Percentiles rank a stretch among this genome's conserved stretches.
Evolutionary conservation across 371 early-diverging fungal species (phyloP).

Genomic region (Mortierella sp.): DNA sequence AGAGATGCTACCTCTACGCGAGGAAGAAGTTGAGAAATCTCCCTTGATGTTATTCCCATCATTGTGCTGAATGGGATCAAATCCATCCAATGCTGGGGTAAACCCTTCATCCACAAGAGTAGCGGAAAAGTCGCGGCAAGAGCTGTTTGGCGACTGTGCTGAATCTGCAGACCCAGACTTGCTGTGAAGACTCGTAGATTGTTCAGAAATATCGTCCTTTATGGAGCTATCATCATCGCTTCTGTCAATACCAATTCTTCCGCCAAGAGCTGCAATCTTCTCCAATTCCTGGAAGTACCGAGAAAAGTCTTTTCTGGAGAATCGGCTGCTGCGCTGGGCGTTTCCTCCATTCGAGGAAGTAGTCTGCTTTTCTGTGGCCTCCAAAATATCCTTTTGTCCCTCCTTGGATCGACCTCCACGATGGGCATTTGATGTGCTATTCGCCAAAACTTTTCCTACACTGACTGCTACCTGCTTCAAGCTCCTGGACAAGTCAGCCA

Average conservation of each 20-base stretch:
- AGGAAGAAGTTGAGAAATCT: background rate
- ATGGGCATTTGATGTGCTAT: slow-evolving; percentile 6
- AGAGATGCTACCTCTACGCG: slow-evolving; percentile 15
- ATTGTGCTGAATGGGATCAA: background rate
- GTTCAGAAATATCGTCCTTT: slow-evolving; percentile 1
- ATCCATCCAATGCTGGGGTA: background rate
- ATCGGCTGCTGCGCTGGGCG: background rate
- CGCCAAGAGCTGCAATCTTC: slow-evolving; percentile 45
- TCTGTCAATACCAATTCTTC: slow-evolving; percentile 34
- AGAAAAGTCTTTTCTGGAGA: slow-evolving; percentile 39
- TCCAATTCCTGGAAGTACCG: slow-evolving; percentile 50
- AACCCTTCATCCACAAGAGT: background rate
- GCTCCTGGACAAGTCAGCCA: slow-evolving; percentile 42
- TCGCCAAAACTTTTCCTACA: slow-evolving; percentile 48
- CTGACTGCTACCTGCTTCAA: slow-evolving; percentile 51
- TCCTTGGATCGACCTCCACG: background rate
- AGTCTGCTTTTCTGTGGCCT: background rate
- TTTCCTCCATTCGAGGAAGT: background rate
- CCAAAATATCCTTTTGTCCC: background rate
- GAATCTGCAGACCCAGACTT: background rate
- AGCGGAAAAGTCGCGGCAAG: slow-evolving; percentile 5
- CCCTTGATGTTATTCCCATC: background rate
- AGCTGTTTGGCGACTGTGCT: background rate
- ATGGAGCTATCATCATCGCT: background rate
- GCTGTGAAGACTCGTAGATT: background rate